Conservation (phyloP, 352 stramenopile species). For the Phytopythium oedochilum region DNA sequence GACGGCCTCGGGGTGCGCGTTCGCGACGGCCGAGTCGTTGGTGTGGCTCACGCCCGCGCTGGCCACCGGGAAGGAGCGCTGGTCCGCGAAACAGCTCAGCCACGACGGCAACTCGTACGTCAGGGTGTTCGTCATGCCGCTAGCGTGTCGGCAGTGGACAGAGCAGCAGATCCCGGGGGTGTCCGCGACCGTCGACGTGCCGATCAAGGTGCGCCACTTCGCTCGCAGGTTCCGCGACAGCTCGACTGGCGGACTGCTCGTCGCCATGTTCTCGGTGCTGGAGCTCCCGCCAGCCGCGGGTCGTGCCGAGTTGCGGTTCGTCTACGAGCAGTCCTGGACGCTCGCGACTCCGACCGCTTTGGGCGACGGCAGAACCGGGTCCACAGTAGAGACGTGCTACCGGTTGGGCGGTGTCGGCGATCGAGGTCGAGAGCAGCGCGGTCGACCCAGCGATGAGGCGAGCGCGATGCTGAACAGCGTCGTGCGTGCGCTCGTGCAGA, state of each 20-base stretch:
- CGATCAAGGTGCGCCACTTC: background rate
- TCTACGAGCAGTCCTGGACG: background rate
- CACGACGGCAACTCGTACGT: background rate
- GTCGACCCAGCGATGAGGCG: background rate
- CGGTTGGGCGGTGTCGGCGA: background rate
- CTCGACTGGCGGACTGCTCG: background rate
- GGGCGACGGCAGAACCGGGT: background rate
- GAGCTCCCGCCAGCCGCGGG: background rate
- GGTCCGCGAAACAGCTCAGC: background rate
- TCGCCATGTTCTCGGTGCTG: background rate
- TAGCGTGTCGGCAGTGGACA: background rate
- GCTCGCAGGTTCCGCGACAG: background rate
- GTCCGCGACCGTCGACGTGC: background rate
- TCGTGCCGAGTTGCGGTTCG: background rate
- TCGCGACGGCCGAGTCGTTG: background rate
- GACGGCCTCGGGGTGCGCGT: background rate
- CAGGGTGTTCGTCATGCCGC: background rate
- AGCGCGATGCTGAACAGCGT: background rate
- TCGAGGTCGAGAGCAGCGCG: background rate
- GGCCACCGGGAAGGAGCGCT: background rate
- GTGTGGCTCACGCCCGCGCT: background rate
- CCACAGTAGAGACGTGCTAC: background rate
- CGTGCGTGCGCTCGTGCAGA: background rate
- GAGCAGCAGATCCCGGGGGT: background rate
- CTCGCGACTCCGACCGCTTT: background rate